Evolutionary conservation across 2,329 filamentous ascomycete species (phyloP).

Genomic region (Didymella pinodella): DNA sequence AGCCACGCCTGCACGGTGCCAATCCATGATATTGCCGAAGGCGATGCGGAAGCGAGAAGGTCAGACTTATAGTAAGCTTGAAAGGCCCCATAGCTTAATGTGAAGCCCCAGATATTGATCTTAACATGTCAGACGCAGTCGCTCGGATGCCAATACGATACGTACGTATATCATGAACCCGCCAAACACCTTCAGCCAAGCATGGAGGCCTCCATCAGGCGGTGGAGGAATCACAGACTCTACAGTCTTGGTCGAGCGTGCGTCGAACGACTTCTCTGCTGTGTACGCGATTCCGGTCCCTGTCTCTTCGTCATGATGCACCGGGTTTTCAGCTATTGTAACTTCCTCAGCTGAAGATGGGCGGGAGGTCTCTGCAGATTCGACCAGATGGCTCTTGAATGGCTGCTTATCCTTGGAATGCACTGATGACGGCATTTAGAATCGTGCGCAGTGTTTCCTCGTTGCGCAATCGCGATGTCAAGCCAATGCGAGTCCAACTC

Average conservation of each 20-base stretch:
- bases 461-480: conserved; percentile 1
- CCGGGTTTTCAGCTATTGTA: background rate
- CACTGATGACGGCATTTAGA: conserved; percentile 25
- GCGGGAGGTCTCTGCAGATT: conserved; percentile 28
- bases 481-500: background rate
- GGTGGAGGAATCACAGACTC: conserved; percentile 43
- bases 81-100: conserved; percentile 54
- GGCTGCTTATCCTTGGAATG: conserved; percentile 29
- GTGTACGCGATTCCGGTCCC: conserved; percentile 13
- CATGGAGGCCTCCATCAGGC: conserved; percentile 50
- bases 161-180: conserved; percentile 48
- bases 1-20: conserved; percentile 56
- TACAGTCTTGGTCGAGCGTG: conserved; percentile 30
- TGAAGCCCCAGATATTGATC: conserved; percentile 49
- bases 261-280: conserved; percentile 31
- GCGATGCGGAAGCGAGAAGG: conserved; percentile 47
- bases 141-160: background rate
- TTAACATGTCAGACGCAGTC: conserved; percentile 3
- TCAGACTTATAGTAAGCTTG: conserved; percentile 56
- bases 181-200: conserved; percentile 51
- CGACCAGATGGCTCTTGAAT: conserved; percentile 21
- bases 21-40: conserved; percentile 57
- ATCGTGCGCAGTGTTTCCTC: background rate
- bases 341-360: conserved; percentile 21
- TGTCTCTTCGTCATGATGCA: conserved; percentile 3